Evolutionary conservation across 1,284 basidiomycete genomes (phyloP), one percentile per base, ranked within the genome.

Genomic region (Pyrrhoderma lamaoense): DNA sequence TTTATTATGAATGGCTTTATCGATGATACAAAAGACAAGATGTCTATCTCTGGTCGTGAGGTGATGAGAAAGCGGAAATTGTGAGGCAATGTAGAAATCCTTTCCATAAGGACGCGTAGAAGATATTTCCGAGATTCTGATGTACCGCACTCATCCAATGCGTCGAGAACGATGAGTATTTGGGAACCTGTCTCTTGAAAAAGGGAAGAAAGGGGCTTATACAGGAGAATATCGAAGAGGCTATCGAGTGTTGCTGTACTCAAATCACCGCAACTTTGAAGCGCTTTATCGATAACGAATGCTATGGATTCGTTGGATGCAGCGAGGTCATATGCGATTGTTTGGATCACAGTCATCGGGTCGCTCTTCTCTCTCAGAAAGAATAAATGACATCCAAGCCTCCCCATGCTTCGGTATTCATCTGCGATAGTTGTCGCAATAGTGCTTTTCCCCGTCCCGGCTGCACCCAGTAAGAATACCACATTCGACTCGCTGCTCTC

Each of bases 391-490:
- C 27, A 27, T 19, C 21, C 44, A 2, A 13, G 44, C 7, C 7
- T 18, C 8, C 3, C 16, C 4, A 25, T 46, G 21, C 18, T 16
- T 8, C 23, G 21, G 44, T 34, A 46, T 16, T 11, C 9, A 4
- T 46, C 25, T 11, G 44, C 19, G 11, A 46, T 34, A 11, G 43
- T 42, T 16, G 19, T 36, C 1, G 53, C 42, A 1, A 54, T 38
- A 8, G 53, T 37, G 39, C 43, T 50, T 43, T 54, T 54, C 31
- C 53, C 53, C 11, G 48, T 45, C 2, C 53, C 53, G n/a, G 49
- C 48, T 11, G 42, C 18, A 11, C 53, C 53, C n/a, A n/a, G n/a
- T n/a, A n/a, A n/a, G n/a, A n/a, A n/a, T n/a, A n/a, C n/a, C n/a
- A n/a, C n/a, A n/a, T n/a, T n/a, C n/a, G n/a, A n/a, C n/a, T n/a